Evolutionary conservation across 2,329 filamentous ascomycete genomes (phyloP), one percentile per base, ranked within the genome.

Genomic region (Thelonectria rubi): DNA sequence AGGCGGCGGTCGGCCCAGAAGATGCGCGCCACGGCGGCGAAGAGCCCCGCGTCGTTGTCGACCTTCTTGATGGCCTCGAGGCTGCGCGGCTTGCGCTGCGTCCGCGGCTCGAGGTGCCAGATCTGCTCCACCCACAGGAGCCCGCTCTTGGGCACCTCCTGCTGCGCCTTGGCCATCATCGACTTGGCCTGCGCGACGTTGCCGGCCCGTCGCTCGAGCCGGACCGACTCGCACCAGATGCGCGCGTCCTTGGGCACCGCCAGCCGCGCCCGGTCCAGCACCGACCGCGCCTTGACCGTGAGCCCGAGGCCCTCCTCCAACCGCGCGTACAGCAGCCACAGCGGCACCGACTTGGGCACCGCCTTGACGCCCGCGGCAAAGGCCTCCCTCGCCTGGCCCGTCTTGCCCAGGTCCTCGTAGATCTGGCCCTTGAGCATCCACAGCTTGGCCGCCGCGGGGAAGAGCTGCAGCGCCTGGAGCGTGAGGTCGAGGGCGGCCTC

Each of bases 341-440:
- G 83, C 1, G 93, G 87, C 1, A 97, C 90, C 1, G 93, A 94
- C 65, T 89, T 88, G 3, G 94, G 88, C 58, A 93, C 94, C 0
- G 92, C 92, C 72, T 95, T 91, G 42, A 94, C 96, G 37, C 95
- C 95, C 5, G 92, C 90, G 61, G 87, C 88, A 77, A 95, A 98
- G 0, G 94, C 93, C 75, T 98, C 93, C 48, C 95, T 88, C 3
- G 95, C 95, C 77, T 95, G 91, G 0, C 91, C 89, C 14, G 91
- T 80, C 79, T 93, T 93, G 69, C 86, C 89, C 48, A 93, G 85
- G 45, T 89, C 86, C 73, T 97, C 91, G 82, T 99, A 99, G 65
- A 98, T 95, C 75, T 99, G 95, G 0, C 96, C 95, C 79, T 99
- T 99, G 82, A 97, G 92, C 91, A 98, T 97, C 90, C 94, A 97